Percentiles rank a stretch among this genome's conserved stretches.
phyloP scores from a whole-genome alignment of 495 filamentous ascomycete genomes.

The Aspergillus mulundensis region DNA sequence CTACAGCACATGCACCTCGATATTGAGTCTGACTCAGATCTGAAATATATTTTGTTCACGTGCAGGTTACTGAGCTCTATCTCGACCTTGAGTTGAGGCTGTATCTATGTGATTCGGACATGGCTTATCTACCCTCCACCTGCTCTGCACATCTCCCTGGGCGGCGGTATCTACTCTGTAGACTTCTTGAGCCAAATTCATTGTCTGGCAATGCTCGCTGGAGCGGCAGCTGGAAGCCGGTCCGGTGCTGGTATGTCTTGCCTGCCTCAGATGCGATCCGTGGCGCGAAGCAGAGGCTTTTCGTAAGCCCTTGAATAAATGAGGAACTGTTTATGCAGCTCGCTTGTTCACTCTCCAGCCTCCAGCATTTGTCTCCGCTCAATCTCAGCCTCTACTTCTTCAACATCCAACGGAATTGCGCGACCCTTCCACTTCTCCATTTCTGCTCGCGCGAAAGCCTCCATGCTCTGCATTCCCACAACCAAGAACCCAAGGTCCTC shows the following conservation, averaged over 20 bases:
- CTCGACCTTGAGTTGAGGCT: not conserved
- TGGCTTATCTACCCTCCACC: not conserved
- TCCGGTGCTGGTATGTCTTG: not conserved
- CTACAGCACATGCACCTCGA: slow-evolving; percentile 1
- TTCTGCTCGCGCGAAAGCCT: slow-evolving; percentile 61
- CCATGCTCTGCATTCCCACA: slow-evolving; percentile 76
- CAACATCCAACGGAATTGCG: slow-evolving; percentile 41
- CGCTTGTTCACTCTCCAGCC: slow-evolving; percentile 40
- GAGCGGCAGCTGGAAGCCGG: not conserved
- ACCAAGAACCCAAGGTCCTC: slow-evolving; percentile 95
- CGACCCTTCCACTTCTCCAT: slow-evolving; percentile 42
- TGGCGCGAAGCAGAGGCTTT: not conserved
- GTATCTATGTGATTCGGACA: not conserved
- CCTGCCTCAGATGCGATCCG: not conserved
- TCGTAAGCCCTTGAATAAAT: not conserved
- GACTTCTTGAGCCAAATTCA: no score
- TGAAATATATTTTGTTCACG: not conserved
- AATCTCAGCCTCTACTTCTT: slow-evolving; percentile 58
- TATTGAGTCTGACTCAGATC: not conserved
- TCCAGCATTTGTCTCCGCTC: slow-evolving; percentile 54
- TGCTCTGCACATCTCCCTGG: not conserved
- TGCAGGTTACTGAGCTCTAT: not conserved
- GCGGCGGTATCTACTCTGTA: no score
- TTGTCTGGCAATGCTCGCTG: not conserved
- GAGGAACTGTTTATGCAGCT: not conserved